Base-by-base conservation (phyloP, 345 rosid species). In the Geranium brycei region DNA sequence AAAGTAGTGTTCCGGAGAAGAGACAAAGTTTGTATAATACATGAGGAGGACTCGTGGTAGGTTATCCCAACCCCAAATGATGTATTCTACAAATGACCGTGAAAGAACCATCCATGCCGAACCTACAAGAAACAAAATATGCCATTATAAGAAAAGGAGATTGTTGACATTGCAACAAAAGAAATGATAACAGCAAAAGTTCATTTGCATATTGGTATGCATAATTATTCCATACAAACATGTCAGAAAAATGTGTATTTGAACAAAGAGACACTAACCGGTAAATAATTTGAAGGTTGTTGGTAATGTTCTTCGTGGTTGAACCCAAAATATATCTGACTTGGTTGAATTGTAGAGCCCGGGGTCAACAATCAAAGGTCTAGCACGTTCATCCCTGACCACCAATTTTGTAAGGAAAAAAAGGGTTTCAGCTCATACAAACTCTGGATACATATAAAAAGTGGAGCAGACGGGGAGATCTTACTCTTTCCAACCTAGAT, bases 71-170 rank as follows among this genome's bases (percentile, higher is more conserved):
- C 99, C 99, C 99, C 97, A 91, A 63, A 91, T 79, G 71, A 86
- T 80, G 76, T 83, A 95, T 77, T 95, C 97, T 17, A 91, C 85
- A 55, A 95, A 95, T 0, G 95, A 67, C 17, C 85, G 92, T 3
- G 96, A 87, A 8, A 91, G 88, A 66, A 87, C 88, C 88, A 87
- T 95, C 99, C 99, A 95, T 18, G 99, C 99, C 2, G 97, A 95
- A 64, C 97, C 99, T 95, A 86, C 69, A 64, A 63, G 30, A 31
- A 0, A 35, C 28, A 23, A 23, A 23, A 23, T 23, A 23, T 23
- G 28, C 28, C 28, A 23, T 23, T 2, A 23, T 23, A 23, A 23
- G 28, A 23, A 23, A 23, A 23, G 2, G 28, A 23, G 28, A 23
- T 23, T 23, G 28, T 23, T 23, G 28, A 23, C 28, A 23, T 23